Base-by-base conservation (phyloP, 805 yeast species). In the Candida awuae region DNA sequence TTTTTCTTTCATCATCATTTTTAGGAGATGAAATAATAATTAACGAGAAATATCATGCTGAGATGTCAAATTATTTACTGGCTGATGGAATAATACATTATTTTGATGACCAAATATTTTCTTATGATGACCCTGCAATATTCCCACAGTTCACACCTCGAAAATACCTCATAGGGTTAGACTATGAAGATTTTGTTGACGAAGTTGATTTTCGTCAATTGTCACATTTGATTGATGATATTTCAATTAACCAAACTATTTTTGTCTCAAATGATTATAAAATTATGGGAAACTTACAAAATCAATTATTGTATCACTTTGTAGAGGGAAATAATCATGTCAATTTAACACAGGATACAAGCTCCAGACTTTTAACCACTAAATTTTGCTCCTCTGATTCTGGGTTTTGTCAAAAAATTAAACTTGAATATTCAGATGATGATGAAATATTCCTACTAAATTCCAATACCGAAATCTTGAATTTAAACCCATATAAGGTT, bases 171-270 rank as follows among this genome's bases (percentile, higher is more conserved):
- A 61, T 73, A 37, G 86, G 84, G 0, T 54, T 77, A 32, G 70
- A 77, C 42, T 77, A 75, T 36, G 65, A 79, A 3, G 66, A 66
- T 20, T 77, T 84, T 54, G 88, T 84, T 6, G 68, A 71, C n/a
- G 94, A 85, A 49, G 48, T 85, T 13, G 65, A 73, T 32, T 72
- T 84, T 38, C 71, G 87, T 42, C 68, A 71, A 10, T 58, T 85
- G 15, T 59, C 65, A 2, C 45, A 68, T 32, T 58, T 84, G 34
- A 71, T 88, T 14, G 80, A 77, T 39, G 77, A 80, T 25, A 50
- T 61, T 2, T 54, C 66, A 0, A 23, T 58, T 0, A 62, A 70
- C 20, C 82, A 77, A 51, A 81, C 94, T 0, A 63, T 88, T 1
- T 73, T 88, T 39, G 65, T 85, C 7, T 45, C 47, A 13, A 54